Conservation (phyloP, 2,329 filamentous ascomycete species). For the Boeremia lycopersici region DNA sequence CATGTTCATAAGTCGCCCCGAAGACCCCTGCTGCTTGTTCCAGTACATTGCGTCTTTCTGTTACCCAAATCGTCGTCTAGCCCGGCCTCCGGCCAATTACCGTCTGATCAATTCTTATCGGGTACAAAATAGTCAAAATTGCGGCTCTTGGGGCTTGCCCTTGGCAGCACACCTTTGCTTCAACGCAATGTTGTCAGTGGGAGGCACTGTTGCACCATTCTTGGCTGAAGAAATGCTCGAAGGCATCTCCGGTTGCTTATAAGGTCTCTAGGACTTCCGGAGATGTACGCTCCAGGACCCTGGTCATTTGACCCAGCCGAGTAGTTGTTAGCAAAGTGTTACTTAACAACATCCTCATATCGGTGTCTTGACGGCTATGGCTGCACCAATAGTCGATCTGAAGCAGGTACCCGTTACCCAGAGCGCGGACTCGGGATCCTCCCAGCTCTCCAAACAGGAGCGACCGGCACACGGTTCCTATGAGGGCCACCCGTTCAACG, state of each 20-base stretch:
- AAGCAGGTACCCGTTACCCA: slow-evolving; percentile 27
- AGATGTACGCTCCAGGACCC: slow-evolving; percentile 12
- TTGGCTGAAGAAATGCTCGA: slow-evolving; percentile 5
- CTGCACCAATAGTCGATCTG: slow-evolving; percentile 11
- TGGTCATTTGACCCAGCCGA: slow-evolving; percentile 9
- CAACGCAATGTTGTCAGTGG: slow-evolving; percentile 27
- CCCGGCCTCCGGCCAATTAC: neutral
- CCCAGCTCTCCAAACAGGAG: slow-evolving; percentile 10
- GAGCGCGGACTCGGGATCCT: slow-evolving; percentile 23
- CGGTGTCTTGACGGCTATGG: slow-evolving; percentile 19
- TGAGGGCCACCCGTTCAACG: slow-evolving; percentile 31
- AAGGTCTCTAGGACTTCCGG: slow-evolving; percentile 15
- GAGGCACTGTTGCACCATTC: slow-evolving; percentile 27
- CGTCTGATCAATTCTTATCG: slow-evolving; percentile 8
- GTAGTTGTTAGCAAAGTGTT: slow-evolving; percentile 13
- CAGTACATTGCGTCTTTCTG: neutral
- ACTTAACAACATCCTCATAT: slow-evolving; percentile 7
- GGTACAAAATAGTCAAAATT: neutral
- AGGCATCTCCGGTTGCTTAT: slow-evolving; percentile 20
- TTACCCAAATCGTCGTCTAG: neutral
- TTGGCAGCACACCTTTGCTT: slow-evolving; percentile 9
- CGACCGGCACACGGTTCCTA: slow-evolving; percentile 20
- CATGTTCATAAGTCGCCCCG: neutral
- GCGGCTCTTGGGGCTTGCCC: slow-evolving; percentile 10
- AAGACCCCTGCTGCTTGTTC: neutral